These are phyloP conservation scores for Stephania japonica DNA, from an alignment of 164 flowering plant species.

Conservation along the genomic window DNA sequence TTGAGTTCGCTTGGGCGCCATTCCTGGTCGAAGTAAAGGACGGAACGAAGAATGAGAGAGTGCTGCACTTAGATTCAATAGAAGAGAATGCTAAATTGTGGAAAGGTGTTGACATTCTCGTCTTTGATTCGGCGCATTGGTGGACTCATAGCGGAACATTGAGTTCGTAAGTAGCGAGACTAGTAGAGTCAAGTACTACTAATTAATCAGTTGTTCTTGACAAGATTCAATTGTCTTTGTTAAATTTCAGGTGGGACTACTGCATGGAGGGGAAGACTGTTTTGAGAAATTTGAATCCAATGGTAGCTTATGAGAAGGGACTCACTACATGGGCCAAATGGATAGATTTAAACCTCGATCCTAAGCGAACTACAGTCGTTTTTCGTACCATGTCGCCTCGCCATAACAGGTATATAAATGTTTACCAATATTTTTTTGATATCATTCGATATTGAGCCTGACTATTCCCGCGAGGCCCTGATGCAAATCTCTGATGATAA, in stretches of 20 bases:
- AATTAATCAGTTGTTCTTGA: neutral
- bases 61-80: conserved; percentile 27
- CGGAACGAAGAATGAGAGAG: conserved; percentile 44
- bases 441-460: too few relatives aligned
- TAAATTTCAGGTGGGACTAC: conserved; percentile 62
- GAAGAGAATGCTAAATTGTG: conserved; percentile 28
- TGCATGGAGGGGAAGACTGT: conserved; percentile 53
- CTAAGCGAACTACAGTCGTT: conserved; percentile 47
- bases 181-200: neutral
- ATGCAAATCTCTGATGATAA: neutral
- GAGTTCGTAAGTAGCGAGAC: conserved; percentile 46
- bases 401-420: conserved; percentile 54
- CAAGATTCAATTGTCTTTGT: neutral
- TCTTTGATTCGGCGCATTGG: conserved; percentile 92
- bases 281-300: conserved; percentile 51
- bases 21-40: conserved; percentile 60
- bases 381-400: conserved; percentile 79
- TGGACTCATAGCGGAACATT: conserved; percentile 67
- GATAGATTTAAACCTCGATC: conserved; percentile 70
- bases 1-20: conserved; percentile 88
- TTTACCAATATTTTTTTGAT: too few relatives aligned
- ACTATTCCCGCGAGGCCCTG: too few relatives aligned
- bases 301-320: conserved; percentile 77
- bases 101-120: conserved; percentile 37
- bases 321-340: conserved; percentile 85